Percentiles rank a stretch among this genome's conserved stretches.
Conservation (phyloP, 2,329 filamentous ascomycete genomes). For the Lojkania enalia region DNA sequence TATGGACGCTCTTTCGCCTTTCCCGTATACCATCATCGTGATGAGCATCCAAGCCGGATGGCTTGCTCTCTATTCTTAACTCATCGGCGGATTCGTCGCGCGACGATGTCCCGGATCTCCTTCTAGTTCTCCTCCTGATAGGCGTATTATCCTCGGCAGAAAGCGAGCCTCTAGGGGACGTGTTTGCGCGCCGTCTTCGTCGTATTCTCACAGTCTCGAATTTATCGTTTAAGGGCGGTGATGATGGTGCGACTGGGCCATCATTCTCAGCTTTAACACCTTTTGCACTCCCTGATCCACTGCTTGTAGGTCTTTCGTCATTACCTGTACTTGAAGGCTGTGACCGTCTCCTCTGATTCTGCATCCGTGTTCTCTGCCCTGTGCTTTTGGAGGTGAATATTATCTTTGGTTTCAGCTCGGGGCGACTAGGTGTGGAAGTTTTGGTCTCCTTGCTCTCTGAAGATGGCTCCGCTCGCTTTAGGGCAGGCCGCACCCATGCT, state of each 20-base stretch:
- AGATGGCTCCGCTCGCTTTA: slow-evolving; percentile 19
- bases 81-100: slow-evolving; percentile 27
- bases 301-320: slow-evolving; percentile 37
- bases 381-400: slow-evolving; percentile 33
- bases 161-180: slow-evolving; percentile 37
- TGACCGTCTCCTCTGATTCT: slow-evolving; percentile 31
- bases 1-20: slow-evolving; percentile 32
- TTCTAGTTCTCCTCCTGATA: slow-evolving; percentile 19
- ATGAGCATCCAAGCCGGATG: slow-evolving; percentile 19
- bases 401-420: slow-evolving; percentile 26
- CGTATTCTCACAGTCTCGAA: slow-evolving; percentile 30
- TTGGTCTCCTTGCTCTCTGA: slow-evolving; percentile 17
- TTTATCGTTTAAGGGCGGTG: slow-evolving; percentile 23
- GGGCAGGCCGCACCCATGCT: slow-evolving; percentile 44
- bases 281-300: slow-evolving; percentile 36
- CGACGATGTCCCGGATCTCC: slow-evolving; percentile 30
- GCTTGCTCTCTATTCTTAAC: slow-evolving; percentile 35
- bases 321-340: slow-evolving; percentile 37
- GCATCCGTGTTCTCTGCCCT: slow-evolving; percentile 27
- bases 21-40: slow-evolving; percentile 32
- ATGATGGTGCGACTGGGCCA: slow-evolving; percentile 17
- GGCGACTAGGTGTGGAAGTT: slow-evolving; percentile 16
- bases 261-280: slow-evolving; percentile 26
- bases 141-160: slow-evolving; percentile 36
- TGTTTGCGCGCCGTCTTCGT: slow-evolving; percentile 27